These are phyloP conservation scores for Pisolithus thermaeus DNA, from an alignment of 1,284 basidiomycete species.

Conservation along the genomic window DNA sequence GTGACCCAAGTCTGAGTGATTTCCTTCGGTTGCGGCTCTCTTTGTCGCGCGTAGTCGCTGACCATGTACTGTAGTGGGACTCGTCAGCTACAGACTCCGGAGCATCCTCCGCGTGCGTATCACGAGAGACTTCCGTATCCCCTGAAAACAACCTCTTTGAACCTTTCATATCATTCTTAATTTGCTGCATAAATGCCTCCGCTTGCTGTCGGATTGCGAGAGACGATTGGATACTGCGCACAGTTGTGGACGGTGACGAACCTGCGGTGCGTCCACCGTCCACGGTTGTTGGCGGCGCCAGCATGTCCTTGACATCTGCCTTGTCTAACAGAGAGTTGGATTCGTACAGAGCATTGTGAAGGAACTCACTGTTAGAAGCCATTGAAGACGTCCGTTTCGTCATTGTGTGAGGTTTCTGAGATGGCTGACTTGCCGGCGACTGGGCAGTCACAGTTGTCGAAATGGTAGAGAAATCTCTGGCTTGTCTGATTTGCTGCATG, in stretches of 20 bases:
- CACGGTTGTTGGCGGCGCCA: slow-evolving; percentile 10
- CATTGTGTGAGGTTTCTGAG: slow-evolving; percentile 10
- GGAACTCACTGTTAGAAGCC: slow-evolving; percentile 12
- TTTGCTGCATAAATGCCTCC: slow-evolving; percentile 76
- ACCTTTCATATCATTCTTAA: slow-evolving; percentile 68
- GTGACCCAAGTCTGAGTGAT: slow-evolving; percentile 19
- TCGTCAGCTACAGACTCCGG: slow-evolving; percentile 12
- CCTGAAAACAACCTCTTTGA: slow-evolving; percentile 65
- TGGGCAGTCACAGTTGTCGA: slow-evolving; percentile 47
- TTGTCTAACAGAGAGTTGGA: slow-evolving; percentile 8
- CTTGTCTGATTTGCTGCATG: slow-evolving; percentile 71
- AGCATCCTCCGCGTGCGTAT: slow-evolving; percentile 30
- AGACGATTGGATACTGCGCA: slow-evolving; percentile 43
- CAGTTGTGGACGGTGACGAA: slow-evolving; percentile 23
- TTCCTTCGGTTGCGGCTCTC: slow-evolving; percentile 16
- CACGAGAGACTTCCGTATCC: slow-evolving; percentile 50
- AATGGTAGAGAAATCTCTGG: slow-evolving; percentile 67
- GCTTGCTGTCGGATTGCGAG: slow-evolving; percentile 69
- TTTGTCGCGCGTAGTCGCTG: slow-evolving; percentile 15
- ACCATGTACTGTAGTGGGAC: slow-evolving; percentile 17
- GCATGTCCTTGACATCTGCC: slow-evolving; percentile 3
- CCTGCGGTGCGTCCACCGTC: slow-evolving; percentile 6
- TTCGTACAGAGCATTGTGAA: not conserved
- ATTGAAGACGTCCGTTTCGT: not conserved
- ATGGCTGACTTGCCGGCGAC: slow-evolving; percentile 10